Conservation (phyloP, 2,329 filamentous ascomycete species). For the Metarhizium robertsii region DNA sequence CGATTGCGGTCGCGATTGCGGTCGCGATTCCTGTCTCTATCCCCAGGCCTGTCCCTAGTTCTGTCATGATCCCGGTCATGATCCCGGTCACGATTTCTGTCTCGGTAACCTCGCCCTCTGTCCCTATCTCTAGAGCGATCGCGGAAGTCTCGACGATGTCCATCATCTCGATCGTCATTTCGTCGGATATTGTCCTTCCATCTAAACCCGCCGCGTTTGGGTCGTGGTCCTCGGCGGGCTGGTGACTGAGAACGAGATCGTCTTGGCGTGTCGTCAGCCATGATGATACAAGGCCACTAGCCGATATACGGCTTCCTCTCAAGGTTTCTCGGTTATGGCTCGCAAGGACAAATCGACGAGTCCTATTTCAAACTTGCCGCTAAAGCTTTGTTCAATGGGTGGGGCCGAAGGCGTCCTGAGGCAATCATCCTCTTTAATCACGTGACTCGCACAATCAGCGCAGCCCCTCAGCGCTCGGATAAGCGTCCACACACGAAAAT, state of each 20-base stretch:
- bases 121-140: constrained; percentile 28
- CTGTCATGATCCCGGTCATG: constrained; percentile 14
- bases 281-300: constrained; percentile 3
- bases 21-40: constrained; percentile 20
- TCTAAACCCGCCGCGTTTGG: constrained; percentile 38
- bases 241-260: constrained; percentile 19
- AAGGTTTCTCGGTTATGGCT: neutral
- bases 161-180: constrained; percentile 26
- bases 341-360: neutral
- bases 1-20: constrained; percentile 21
- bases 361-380: neutral
- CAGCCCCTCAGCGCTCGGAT: constrained; percentile 33
- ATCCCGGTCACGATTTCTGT: constrained; percentile 22
- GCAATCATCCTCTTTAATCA: constrained; percentile 10
- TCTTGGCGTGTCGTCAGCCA: constrained; percentile 16
- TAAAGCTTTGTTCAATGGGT: neutral
- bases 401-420: neutral
- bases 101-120: constrained; percentile 14
- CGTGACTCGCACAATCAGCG: constrained; percentile 20
- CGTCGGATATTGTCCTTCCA: constrained; percentile 49
- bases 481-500: constrained; percentile 37
- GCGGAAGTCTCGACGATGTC: constrained; percentile 35
- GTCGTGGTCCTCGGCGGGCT: constrained; percentile 12
- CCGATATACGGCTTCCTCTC: neutral
- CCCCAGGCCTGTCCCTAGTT: constrained; percentile 16